Conservation (phyloP, 2,329 filamentous ascomycete genomes). For the Tolypocladium cylindrosporum region DNA sequence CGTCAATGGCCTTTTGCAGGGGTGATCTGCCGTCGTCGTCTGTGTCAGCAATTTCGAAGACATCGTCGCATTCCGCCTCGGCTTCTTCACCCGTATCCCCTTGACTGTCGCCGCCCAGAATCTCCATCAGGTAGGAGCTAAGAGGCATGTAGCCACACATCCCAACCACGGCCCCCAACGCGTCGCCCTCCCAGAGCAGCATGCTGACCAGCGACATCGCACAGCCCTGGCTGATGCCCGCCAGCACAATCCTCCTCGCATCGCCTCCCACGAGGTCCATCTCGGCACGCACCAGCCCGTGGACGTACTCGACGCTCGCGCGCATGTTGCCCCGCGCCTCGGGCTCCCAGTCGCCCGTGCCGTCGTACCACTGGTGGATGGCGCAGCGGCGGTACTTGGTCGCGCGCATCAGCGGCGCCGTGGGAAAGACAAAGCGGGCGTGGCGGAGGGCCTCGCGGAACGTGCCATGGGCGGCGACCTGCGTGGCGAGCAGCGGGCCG, state of each 20-base stretch:
- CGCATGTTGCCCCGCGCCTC: conserved; percentile 23
- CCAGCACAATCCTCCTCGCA: conserved; percentile 29
- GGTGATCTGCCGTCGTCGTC: conserved; percentile 4
- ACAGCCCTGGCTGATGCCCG: conserved; percentile 45
- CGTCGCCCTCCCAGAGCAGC: conserved; percentile 31
- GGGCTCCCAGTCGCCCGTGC: conserved; percentile 23
- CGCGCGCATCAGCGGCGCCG: conserved; percentile 26
- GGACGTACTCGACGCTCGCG: conserved; percentile 29
- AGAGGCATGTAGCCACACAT: conserved; percentile 38
- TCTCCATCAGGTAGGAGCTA: conserved; percentile 16
- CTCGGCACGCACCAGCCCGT: conserved; percentile 25
- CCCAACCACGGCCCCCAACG: conserved; percentile 27
- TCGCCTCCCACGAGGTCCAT: conserved; percentile 22
- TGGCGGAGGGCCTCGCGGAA: conserved; percentile 26
- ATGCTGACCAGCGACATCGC: conserved; percentile 32
- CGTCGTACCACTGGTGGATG: conserved; percentile 26
- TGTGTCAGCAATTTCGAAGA: neutral
- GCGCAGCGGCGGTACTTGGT: conserved; percentile 19
- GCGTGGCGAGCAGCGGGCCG: conserved; percentile 22
- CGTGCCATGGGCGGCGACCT: conserved; percentile 8
- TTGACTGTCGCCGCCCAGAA: conserved; percentile 2
- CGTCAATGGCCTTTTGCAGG: conserved; percentile 11
- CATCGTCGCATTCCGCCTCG: neutral
- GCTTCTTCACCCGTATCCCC: conserved; percentile 1
- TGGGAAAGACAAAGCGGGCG: conserved; percentile 41